Conservation (phyloP, 2,329 filamentous ascomycete genomes). For the Cryphonectria radicalis region DNA sequence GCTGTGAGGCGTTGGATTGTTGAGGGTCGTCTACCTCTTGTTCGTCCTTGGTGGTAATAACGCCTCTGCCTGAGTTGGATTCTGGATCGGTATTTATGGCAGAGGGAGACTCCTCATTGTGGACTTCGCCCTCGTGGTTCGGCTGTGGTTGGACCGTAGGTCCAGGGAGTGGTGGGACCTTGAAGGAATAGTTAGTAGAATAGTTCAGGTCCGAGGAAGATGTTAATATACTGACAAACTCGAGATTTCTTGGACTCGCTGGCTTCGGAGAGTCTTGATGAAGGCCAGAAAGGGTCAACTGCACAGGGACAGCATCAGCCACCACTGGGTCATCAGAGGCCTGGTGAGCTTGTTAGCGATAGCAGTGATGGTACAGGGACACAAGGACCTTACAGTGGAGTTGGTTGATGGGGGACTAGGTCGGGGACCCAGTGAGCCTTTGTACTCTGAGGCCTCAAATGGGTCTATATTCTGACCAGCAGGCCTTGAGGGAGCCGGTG, state of each 20-base stretch:
- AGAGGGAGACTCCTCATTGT: constrained; percentile 32
- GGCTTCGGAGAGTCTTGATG: background rate
- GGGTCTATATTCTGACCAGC: constrained; percentile 14
- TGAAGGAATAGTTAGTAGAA: constrained; percentile 10
- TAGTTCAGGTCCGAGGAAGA: background rate
- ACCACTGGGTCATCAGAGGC: constrained; percentile 19
- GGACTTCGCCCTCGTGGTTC: constrained; percentile 13
- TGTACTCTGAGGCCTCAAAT: constrained; percentile 27
- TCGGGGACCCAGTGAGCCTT: constrained; percentile 16
- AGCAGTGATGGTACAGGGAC: background rate
- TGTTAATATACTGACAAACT: constrained; percentile 29
- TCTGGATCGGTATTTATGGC: constrained; percentile 30
- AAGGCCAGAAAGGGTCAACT: background rate
- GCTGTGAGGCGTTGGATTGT: background rate
- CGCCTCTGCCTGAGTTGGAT: constrained; percentile 21
- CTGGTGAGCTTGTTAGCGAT: constrained; percentile 1
- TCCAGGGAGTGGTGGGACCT: constrained; percentile 27
- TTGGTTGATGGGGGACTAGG: constrained; percentile 9
- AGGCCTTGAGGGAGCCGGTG: background rate
- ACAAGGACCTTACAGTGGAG: constrained; percentile 11
- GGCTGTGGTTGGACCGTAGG: background rate
- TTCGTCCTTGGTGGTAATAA: constrained; percentile 18
- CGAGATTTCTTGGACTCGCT: constrained; percentile 1
- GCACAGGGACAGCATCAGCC: constrained; percentile 8
- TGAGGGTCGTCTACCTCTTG: constrained; percentile 22